Conservation (phyloP, 495 filamentous ascomycete species). For the Podospora pseudoanserina region DNA sequence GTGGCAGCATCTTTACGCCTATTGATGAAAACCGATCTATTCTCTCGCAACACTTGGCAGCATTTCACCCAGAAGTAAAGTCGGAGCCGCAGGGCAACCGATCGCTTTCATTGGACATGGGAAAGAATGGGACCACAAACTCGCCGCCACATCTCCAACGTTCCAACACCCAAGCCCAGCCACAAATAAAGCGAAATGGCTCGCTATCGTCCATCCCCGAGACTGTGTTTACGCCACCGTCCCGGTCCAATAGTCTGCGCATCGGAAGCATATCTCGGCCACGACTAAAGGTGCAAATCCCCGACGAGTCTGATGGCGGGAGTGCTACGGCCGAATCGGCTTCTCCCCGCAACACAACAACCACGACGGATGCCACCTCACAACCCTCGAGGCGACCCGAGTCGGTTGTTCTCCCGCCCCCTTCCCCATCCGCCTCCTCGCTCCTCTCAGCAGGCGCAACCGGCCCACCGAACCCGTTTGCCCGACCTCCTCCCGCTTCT, state of each 20-base stretch:
- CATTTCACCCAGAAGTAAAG: conserved; percentile 44
- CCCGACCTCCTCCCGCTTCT: conserved; percentile 66
- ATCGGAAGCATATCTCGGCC: conserved; percentile 62
- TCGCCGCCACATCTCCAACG: conserved; percentile 51
- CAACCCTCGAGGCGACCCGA: conserved; percentile 27
- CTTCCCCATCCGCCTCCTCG: conserved; percentile 79
- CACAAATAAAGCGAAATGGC: conserved; percentile 44
- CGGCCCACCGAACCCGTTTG: conserved; percentile 94
- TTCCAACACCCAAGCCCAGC: conserved; percentile 40
- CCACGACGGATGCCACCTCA: conserved; percentile 50
- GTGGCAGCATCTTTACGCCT: conserved; percentile 92
- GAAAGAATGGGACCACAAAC: conserved; percentile 36
- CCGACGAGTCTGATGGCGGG: conserved; percentile 81
- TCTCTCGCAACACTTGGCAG: conserved; percentile 78
- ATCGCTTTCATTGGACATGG: conserved; percentile 45
- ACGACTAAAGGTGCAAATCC: conserved; percentile 88
- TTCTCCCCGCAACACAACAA: conserved; percentile 67
- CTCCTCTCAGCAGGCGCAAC: conserved; percentile 87
- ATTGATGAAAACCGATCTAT: conserved; percentile 91
- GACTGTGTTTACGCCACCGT: conserved; percentile 59
- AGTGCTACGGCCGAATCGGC: conserved; percentile 71
- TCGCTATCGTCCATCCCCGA: conserved; percentile 57
- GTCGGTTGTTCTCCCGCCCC: conserved; percentile 77
- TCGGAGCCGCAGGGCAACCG: conserved; percentile 55
- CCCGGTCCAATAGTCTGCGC: conserved; percentile 66